Percentiles rank a stretch among this genome's conserved stretches.
Conservation (phyloP, 2,329 filamentous ascomycete species). For the Beauveria varroae region DNA sequence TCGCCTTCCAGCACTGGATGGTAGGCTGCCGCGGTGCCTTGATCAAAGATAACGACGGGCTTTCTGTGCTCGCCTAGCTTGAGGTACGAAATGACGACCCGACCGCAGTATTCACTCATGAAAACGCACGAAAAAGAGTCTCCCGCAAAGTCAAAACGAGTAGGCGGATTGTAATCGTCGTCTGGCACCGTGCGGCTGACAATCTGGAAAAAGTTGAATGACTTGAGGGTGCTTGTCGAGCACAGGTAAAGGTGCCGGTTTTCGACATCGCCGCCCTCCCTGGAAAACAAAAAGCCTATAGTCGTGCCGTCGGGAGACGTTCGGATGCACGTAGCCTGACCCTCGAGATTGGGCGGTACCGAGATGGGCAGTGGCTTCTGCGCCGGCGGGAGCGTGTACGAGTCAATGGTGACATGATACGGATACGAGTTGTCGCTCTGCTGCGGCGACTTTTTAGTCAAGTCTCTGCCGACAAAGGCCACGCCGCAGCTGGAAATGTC, state of each 20-base stretch:
- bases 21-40: slow-evolving; percentile 22
- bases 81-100: slow-evolving; percentile 25
- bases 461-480: slow-evolving; percentile 23
- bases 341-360: slow-evolving; percentile 12
- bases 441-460: slow-evolving; percentile 9
- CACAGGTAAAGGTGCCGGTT: slow-evolving; percentile 25
- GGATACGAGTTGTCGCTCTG: slow-evolving; percentile 17
- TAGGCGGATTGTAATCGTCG: slow-evolving; percentile 22
- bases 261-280: slow-evolving; percentile 17
- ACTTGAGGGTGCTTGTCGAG: slow-evolving; percentile 18
- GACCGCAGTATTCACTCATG: slow-evolving; percentile 26
- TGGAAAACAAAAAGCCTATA: slow-evolving; percentile 27
- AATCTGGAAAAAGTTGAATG: slow-evolving; percentile 6
- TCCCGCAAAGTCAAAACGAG: slow-evolving; percentile 27
- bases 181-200: slow-evolving; percentile 7
- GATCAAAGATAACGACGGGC: slow-evolving; percentile 19
- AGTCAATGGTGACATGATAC: slow-evolving; percentile 27
- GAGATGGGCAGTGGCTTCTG: slow-evolving; percentile 19
- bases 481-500: slow-evolving; percentile 29
- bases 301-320: slow-evolving; percentile 30
- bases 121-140: slow-evolving; percentile 27
- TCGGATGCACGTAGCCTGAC: slow-evolving; percentile 20
- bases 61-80: slow-evolving; percentile 22
- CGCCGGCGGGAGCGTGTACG: slow-evolving; percentile 20
- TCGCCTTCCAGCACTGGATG: slow-evolving; percentile 20